A percentile compares a stretch with the other conserved stretches of the same genome.
Evolutionary conservation across 2,329 filamentous ascomycete species (phyloP).

Genomic region (Neospermospora avenae): DNA sequence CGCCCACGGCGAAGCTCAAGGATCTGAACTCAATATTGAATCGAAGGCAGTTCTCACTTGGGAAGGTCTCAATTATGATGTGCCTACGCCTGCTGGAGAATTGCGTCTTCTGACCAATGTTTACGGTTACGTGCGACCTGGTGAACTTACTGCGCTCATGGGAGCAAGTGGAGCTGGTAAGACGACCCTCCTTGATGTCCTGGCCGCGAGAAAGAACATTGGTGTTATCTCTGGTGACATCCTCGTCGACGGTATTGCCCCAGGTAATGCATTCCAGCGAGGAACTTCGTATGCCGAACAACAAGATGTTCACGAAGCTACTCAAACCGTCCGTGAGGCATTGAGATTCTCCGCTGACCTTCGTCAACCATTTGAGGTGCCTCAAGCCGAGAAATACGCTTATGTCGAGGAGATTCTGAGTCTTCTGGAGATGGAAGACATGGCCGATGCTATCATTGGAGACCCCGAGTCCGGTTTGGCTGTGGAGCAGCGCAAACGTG

Average conservation of each 20-base stretch:
- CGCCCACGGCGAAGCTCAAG: slow-evolving; percentile 42
- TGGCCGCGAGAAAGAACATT: slow-evolving; percentile 61
- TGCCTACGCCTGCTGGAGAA: slow-evolving; percentile 47
- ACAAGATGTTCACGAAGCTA: slow-evolving; percentile 60
- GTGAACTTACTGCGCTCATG: slow-evolving; percentile 60
- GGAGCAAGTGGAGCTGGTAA: slow-evolving; percentile 63
- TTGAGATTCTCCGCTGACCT: slow-evolving; percentile 64
- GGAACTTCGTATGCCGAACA: slow-evolving; percentile 65
- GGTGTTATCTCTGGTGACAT: slow-evolving; percentile 62
- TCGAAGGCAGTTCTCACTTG: slow-evolving; percentile 75
- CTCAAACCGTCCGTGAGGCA: slow-evolving; percentile 62
- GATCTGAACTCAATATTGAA: slow-evolving; percentile 50
- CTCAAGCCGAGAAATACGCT: slow-evolving; percentile 57
- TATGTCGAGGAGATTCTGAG: slow-evolving; percentile 65
- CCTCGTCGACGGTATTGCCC: slow-evolving; percentile 56
- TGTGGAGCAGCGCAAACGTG: slow-evolving; percentile 65
- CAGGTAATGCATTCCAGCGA: slow-evolving; percentile 59
- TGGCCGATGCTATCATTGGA: slow-evolving; percentile 64
- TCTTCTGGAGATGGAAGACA: slow-evolving; percentile 63
- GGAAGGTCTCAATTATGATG: slow-evolving; percentile 79
- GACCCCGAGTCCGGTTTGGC: slow-evolving; percentile 56
- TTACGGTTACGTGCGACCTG: slow-evolving; percentile 59
- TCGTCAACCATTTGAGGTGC: slow-evolving; percentile 56
- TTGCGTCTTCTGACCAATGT: slow-evolving; percentile 55
- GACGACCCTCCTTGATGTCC: slow-evolving; percentile 62